Base-by-base conservation (phyloP, 495 filamentous ascomycete species). In the Massariosphaeria phaeospora region DNA sequence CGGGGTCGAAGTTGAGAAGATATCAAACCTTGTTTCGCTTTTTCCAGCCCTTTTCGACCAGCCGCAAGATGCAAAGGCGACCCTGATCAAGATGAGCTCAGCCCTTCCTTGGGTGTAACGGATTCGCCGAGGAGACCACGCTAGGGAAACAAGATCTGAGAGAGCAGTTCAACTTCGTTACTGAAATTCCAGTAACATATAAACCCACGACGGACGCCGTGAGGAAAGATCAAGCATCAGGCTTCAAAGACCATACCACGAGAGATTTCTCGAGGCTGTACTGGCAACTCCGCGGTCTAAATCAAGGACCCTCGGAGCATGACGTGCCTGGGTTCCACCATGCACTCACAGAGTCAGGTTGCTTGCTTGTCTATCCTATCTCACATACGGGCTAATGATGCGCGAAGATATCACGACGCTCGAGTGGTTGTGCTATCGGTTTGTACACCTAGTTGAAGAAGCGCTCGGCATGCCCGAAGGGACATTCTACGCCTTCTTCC, bases 151-250 rank as follows among this genome's bases (percentile, higher is more conserved):
- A 63, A 21, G 78, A 81, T 51, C 61, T 69, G 30, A 65, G 77
- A 6, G 78, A 82, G 53, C 76, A 81, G 55, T 78, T 78, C 20
- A 76, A 81, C 54, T 77, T 79, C 62, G 76, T 74, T 25, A 78
- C 76, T 0, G 77, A 80, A 55, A 55, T 78, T 10, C 60, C 68
- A 0, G 66, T 70, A 12, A 66, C 61, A 5, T 78, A 69, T 67
- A 30, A 42, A 12, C 34, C 18, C n/a, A 2, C 35, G 21, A 17
- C 3, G 15, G 17, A 15, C 17, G 44, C 31, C 20, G 10, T 3
- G 31, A 38, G 1, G 20, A 44, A 24, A 23, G 18, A n/a, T n/a
- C n/a, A n/a, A n/a, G n/a, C n/a, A n/a, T n/a, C n/a, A n/a, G n/a
- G n/a, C n/a, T n/a, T n/a, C n/a, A n/a, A n/a, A n/a, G n/a, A n/a